These are phyloP conservation scores for Simmondsia chinensis DNA, from an alignment of 148 eudicot genomes.

Conservation along the genomic window DNA sequence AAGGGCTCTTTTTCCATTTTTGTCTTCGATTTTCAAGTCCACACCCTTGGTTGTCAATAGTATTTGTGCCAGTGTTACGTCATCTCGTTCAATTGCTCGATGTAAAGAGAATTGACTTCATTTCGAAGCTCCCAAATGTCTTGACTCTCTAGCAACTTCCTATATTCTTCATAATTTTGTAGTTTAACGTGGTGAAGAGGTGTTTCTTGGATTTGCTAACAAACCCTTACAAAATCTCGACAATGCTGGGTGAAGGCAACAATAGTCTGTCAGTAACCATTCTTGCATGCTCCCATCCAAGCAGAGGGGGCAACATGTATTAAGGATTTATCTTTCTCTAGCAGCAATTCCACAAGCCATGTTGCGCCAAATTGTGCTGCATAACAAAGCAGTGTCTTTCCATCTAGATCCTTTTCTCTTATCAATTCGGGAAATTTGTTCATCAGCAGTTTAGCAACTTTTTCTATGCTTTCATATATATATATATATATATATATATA, in stretches of 20 bases:
- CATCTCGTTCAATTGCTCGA: not conserved
- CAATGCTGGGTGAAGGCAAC: not conserved
- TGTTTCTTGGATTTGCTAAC: not conserved
- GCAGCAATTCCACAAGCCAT: too few relatives aligned
- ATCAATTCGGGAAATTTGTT: too few relatives aligned
- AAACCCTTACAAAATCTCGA: not conserved
- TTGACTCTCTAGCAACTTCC: not conserved
- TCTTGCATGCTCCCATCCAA: not conserved
- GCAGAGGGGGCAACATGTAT: too few relatives aligned
- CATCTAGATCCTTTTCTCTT: too few relatives aligned
- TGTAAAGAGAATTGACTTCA: not conserved
- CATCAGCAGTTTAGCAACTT: too few relatives aligned
- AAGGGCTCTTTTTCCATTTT: not conserved
- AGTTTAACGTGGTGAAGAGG: not conserved
- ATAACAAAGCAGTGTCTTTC: too few relatives aligned
- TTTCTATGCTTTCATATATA: too few relatives aligned
- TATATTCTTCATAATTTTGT: not conserved
- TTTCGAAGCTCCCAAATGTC: not conserved
- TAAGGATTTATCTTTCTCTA: too few relatives aligned
- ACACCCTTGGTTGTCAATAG: not conserved
- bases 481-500: too few relatives aligned
- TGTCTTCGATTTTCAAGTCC: not conserved
- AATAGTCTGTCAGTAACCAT: not conserved
- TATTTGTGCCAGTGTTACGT: not conserved
- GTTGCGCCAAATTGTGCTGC: too few relatives aligned